Percentiles rank a stretch among this genome's conserved stretches.
Evolutionary conservation across 345 rosid genomes (phyloP).

Genomic region (Rubroshorea leprosula): DNA sequence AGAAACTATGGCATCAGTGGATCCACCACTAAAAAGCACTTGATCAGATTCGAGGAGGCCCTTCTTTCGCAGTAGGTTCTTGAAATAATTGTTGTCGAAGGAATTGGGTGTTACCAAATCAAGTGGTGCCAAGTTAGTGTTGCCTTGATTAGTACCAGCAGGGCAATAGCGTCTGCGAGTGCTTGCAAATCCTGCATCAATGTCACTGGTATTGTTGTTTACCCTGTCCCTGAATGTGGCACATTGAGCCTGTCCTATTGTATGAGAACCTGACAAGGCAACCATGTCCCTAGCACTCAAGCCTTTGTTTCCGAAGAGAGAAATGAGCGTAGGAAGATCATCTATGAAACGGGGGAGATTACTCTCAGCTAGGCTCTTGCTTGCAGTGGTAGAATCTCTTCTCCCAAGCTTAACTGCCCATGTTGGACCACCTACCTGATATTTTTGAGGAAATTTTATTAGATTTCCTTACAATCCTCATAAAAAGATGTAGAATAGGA

Average conservation of each 20-base stretch:
- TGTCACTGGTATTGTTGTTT: conserved; percentile 31
- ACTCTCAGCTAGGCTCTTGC: no score
- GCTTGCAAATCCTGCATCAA: conserved; percentile 36
- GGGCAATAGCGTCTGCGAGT: conserved; percentile 42
- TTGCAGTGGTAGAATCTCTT: no score
- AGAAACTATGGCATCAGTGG: conserved; percentile 34
- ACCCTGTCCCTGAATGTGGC: no score
- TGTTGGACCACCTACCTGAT: conserved; percentile 22
- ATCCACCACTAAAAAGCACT: no score
- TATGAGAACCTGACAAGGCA: conserved; percentile 22
- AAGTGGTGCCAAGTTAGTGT: no score
- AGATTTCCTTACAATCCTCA: no score
- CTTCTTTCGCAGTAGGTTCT: conserved; percentile 40
- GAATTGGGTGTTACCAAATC: no score
- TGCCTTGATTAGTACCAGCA: conserved; percentile 10
- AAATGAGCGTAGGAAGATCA: not conserved
- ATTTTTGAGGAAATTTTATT: no score
- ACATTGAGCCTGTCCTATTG: no score
- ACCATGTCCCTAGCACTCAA: no score
- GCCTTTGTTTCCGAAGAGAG: conserved; percentile 10
- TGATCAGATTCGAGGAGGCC: conserved; percentile 49
- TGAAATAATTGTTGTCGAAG: conserved; percentile 51
- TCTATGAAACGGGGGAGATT: conserved; percentile 16
- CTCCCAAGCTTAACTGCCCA: conserved; percentile 14
- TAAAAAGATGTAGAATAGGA: no score